A percentile compares a stretch with the other conserved stretches of the same genome.
Conservation (phyloP, 2,329 filamentous ascomycete species). For the Venturia oleaginea region DNA sequence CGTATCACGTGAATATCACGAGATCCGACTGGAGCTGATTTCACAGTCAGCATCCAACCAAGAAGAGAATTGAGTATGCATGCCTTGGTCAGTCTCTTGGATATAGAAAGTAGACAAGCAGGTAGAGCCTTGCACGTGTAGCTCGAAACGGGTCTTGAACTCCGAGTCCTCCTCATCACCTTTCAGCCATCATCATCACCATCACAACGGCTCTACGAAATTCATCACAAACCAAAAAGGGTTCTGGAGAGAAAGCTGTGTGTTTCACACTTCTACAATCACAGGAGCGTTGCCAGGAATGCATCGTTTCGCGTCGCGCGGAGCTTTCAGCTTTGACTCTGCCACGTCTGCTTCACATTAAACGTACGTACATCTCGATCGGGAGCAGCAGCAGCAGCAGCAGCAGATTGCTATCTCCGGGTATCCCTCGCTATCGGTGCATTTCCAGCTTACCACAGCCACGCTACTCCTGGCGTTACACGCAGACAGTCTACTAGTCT, state of each 20-base stretch:
- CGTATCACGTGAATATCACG: too few relatives aligned
- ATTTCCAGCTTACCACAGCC: neutral
- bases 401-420: neutral
- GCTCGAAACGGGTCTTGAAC: too few relatives aligned
- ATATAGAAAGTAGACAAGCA: too few relatives aligned
- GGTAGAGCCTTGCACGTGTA: too few relatives aligned
- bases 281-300: neutral
- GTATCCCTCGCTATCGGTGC: neutral
- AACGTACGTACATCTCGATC: neutral
- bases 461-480: neutral
- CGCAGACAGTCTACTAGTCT: neutral
- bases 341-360: neutral
- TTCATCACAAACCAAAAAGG: too few relatives aligned
- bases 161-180: neutral
- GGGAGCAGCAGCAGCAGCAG: too few relatives aligned
- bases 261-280: neutral
- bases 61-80: too few relatives aligned
- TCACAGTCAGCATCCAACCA: too few relatives aligned
- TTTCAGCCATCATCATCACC: neutral
- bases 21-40: too few relatives aligned
- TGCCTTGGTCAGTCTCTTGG: too few relatives aligned
- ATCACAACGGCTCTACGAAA: neutral
- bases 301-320: neutral
- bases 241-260: neutral
- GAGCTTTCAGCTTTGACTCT: neutral